A percentile compares a stretch with the other conserved stretches of the same genome.
Evolutionary conservation across 495 filamentous ascomycete species (phyloP).

Genomic region (Podospora sp.): DNA sequence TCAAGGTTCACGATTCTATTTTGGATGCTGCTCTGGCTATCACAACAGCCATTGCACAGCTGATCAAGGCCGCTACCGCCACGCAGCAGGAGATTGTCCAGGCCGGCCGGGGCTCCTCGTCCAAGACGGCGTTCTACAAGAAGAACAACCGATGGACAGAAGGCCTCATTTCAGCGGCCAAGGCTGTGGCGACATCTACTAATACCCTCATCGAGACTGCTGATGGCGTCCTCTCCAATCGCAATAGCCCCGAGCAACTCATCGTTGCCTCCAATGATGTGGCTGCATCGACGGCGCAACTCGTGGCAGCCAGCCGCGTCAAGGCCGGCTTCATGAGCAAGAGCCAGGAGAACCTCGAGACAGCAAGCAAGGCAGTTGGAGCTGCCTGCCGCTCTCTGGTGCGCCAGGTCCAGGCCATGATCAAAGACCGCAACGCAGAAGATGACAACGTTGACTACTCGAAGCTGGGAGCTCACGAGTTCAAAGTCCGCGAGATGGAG

Average conservation of each 20-base stretch:
- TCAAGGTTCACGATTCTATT: conserved; percentile 91
- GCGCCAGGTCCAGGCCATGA: conserved; percentile 91
- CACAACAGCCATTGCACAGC: conserved; percentile 91
- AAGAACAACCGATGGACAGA: conserved; percentile 98
- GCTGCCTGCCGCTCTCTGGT: conserved; percentile 84
- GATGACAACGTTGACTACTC: conserved; percentile 89
- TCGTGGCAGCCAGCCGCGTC: conserved; percentile 92
- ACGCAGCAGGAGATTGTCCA: conserved; percentile 98
- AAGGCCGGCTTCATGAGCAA: conserved; percentile 98
- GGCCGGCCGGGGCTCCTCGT: conserved; percentile 85
- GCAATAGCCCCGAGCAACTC: conserved; percentile 93
- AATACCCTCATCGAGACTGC: conserved; percentile 97
- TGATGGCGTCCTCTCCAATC: conserved; percentile 87
- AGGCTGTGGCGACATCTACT: conserved; percentile 88
- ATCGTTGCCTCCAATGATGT: conserved; percentile 98
- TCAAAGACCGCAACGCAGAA: conserved; percentile 77
- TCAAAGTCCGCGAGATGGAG: conserved; percentile 99
- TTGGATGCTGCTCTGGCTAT: conserved; percentile 93
- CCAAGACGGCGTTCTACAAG: conserved; percentile 97
- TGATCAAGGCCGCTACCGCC: conserved; percentile 93
- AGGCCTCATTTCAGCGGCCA: conserved; percentile 93
- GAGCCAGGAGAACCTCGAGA: conserved; percentile 88
- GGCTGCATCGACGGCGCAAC: conserved; percentile 90
- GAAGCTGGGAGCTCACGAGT: conserved; percentile 86
- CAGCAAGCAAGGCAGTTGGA: conserved; percentile 90